Evolutionary conservation across 768 basidiomycete species (phyloP).

Genomic region (Russula emetica): DNA sequence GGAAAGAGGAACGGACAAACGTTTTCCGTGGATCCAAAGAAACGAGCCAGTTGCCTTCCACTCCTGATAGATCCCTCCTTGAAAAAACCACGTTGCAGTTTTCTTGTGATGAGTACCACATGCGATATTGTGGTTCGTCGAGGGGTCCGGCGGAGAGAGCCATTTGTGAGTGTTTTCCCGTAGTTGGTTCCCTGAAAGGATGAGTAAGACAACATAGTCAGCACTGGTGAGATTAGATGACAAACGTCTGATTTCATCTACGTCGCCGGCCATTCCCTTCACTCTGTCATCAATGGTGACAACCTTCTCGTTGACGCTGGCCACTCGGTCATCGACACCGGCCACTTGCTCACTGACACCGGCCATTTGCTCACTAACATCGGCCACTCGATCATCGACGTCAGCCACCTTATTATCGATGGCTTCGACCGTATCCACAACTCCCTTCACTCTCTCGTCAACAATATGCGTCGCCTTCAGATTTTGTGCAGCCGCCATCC

Average conservation of each 20-base stretch:
- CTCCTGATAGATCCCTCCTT: neutral
- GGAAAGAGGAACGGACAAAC: neutral
- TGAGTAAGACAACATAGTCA: neutral
- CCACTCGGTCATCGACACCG: neutral
- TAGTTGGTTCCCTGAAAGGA: neutral
- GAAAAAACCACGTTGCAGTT: slow-evolving; percentile 1
- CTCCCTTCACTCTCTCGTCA: neutral
- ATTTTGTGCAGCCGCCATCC: neutral
- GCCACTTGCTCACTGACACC: neutral
- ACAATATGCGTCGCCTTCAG: neutral
- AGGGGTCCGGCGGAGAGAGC: slow-evolving; percentile 14
- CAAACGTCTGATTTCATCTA: neutral
- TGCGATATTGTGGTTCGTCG: neutral
- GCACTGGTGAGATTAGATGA: neutral
- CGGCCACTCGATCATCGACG: neutral
- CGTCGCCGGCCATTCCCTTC: neutral
- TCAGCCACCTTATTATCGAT: neutral
- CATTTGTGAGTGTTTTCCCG: neutral
- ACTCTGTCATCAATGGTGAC: neutral
- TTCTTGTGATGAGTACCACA: neutral
- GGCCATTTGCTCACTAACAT: too few species aligned
- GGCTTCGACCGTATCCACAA: neutral
- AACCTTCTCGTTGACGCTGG: neutral
- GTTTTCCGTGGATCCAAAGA: slow-evolving; percentile 10
- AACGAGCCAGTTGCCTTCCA: slow-evolving; percentile 1